Evolutionary conservation across 164 flowering plant genomes (phyloP).

Genomic region (Cinnamomum chago): DNA sequence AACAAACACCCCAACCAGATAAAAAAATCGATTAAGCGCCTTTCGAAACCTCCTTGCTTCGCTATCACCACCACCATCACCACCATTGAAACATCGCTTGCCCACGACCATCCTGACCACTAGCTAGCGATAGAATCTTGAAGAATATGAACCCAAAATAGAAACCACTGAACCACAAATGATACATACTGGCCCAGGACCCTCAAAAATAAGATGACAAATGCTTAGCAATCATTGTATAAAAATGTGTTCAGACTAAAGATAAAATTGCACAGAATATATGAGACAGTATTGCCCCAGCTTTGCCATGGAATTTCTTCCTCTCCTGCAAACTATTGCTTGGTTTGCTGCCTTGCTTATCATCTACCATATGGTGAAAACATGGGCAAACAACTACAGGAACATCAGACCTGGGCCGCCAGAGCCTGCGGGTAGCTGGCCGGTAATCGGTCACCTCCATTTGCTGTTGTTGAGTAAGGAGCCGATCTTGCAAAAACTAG

Average conservation of each 20-base stretch:
- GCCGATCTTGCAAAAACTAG: conserved; percentile 16
- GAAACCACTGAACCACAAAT: too few relatives aligned
- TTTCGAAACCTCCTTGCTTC: background rate
- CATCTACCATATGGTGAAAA: too few relatives aligned
- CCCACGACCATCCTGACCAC: conserved; percentile 41
- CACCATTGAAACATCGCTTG: conserved; percentile 23
- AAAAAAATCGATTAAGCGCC: background rate
- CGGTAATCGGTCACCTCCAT: conserved; percentile 38
- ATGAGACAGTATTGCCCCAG: background rate
- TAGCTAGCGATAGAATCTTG: background rate
- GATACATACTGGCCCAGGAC: too few relatives aligned
- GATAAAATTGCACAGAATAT: too few relatives aligned
- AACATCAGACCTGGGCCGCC: conserved; percentile 6
- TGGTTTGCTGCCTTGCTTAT: too few relatives aligned
- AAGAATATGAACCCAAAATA: too few relatives aligned
- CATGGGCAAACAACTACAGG: background rate
- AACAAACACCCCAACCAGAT: background rate
- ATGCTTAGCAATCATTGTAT: too few relatives aligned
- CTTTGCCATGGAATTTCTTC: too few relatives aligned
- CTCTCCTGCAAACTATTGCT: too few relatives aligned
- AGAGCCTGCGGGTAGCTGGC: conserved; percentile 26
- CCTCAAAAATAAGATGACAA: too few relatives aligned
- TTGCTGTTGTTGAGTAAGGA: conserved; percentile 5
- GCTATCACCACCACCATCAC: background rate
- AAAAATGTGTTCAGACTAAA: too few relatives aligned